These are phyloP conservation scores for Sinapis alba DNA, from an alignment of 441 rosid species.

Conservation along the genomic window DNA sequence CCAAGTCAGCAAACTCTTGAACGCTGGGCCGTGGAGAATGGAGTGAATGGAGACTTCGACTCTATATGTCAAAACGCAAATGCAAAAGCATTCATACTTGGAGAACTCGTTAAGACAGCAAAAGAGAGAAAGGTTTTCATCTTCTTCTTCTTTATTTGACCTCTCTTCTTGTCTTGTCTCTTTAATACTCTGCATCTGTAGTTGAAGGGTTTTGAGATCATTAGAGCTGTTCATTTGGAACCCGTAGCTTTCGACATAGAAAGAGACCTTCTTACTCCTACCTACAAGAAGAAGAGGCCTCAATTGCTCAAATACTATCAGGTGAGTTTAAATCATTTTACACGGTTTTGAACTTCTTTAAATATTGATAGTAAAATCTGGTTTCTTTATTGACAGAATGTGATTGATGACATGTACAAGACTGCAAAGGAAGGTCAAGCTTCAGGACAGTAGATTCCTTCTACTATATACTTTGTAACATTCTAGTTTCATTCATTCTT, in stretches of 20 bases:
- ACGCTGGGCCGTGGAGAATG: conserved; percentile 78
- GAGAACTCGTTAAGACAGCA: conserved; percentile 66
- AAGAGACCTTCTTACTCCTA: conserved; percentile 91
- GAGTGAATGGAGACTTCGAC: conserved; percentile 62
- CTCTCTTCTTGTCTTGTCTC: background rate
- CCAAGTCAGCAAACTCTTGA: conserved; percentile 71
- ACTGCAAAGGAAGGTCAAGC: conserved; percentile 49
- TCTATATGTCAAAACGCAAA: conserved; percentile 66
- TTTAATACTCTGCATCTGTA: conserved; percentile 35
- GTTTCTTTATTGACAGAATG: conserved; percentile 45
- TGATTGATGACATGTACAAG: conserved; percentile 78
- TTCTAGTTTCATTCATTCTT: background rate
- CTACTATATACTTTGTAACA: background rate
- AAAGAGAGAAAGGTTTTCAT: conserved; percentile 73
- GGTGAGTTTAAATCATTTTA: conserved; percentile 41
- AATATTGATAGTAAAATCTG: background rate
- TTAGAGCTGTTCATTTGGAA: conserved; percentile 83
- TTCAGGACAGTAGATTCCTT: conserved; percentile 25
- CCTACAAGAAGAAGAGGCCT: conserved; percentile 95
- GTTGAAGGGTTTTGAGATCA: conserved; percentile 89
- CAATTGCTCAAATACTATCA: conserved; percentile 85
- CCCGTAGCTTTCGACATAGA: conserved; percentile 88
- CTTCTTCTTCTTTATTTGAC: background rate
- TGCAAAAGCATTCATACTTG: conserved; percentile 66
- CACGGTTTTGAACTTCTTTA: background rate